Base-by-base conservation (phyloP, 805 yeast genomes). In the Wickerhamomyces kurtzmanii region DNA sequence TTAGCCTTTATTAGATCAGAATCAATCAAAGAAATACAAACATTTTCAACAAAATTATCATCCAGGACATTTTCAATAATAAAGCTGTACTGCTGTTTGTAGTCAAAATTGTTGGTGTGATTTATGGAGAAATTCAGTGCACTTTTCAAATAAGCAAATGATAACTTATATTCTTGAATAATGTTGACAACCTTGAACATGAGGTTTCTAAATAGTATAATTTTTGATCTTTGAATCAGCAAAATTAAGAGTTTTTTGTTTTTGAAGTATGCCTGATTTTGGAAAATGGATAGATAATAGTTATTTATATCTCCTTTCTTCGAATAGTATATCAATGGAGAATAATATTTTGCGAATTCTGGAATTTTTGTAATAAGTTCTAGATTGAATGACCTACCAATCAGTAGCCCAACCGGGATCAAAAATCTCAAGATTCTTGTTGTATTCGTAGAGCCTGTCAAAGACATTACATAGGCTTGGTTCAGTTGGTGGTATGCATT, bases 1-100 rank as follows among this genome's bases (percentile, higher is more conserved):
- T 72, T 73, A 0, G 75, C 80, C 34, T 63, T 68, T 20, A 75
- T 39, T 12, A 71, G 43, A 31, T 66, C 69, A 31, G 68, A 69
- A 34, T 70, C 77, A 22, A 70, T 63, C n/a, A 75, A 39, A 3
- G 69, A 49, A 10, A 68, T 53, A 25, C 72, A 45, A 6, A 73
- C 38, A 29, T 69, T 72, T 33, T 73, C 79, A 8, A 64, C 57
- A 21, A 64, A 51, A 10, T 41, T 27, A 33, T 68, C 71, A 23
- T 59, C 53, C n/a, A 53, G 30, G 3, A 32, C 17, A 3, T 33
- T 40, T 5, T 28, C 21, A 10, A 65, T 65, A 55, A 8, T 49
- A 39, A n/a, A 46, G 45, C 27, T 49, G 53, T 26, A 61, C 45
- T 13, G 41, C 21, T 13, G 24, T 39, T 28, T 34, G 40, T n/a